These are phyloP conservation scores for Rhodocollybia butyracea DNA, from an alignment of 768 basidiomycete genomes.

Conservation along the genomic window DNA sequence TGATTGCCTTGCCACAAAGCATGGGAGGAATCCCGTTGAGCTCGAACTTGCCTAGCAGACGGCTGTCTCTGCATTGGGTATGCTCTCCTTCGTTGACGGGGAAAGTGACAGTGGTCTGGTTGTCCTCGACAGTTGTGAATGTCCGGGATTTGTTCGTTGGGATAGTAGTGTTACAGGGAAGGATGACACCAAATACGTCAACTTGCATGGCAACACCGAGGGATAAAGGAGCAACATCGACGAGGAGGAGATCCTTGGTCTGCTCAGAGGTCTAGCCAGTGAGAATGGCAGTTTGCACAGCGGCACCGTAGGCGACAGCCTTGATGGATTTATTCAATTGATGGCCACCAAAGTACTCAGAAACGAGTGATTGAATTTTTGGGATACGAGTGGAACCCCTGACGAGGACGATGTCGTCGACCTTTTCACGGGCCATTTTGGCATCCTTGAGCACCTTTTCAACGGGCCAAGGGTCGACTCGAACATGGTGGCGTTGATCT, in stretches of 20 bases:
- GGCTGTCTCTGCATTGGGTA: slow-evolving; percentile 99
- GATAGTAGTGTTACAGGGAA: slow-evolving; percentile 99
- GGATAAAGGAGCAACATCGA: slow-evolving; percentile 97
- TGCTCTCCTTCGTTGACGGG: slow-evolving; percentile 99
- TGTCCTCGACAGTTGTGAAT: slow-evolving; percentile 99
- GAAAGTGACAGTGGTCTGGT: slow-evolving; percentile 99
- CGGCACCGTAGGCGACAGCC: slow-evolving; percentile 99
- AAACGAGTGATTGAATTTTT: slow-evolving; percentile 96
- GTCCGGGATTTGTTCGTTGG: slow-evolving; percentile 98
- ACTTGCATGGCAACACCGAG: slow-evolving; percentile 99
- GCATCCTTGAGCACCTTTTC: slow-evolving; percentile 99
- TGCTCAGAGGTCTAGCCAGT: slow-evolving; percentile 99
- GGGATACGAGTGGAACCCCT: slow-evolving; percentile 99
- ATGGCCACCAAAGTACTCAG: slow-evolving; percentile 97
- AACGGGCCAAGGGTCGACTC: slow-evolving; percentile 96
- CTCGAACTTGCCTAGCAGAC: slow-evolving; percentile 99
- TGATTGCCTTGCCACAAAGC: slow-evolving; percentile 99
- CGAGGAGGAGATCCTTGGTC: slow-evolving; percentile 96
- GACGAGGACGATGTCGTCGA: slow-evolving; percentile 98
- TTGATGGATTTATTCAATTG: slow-evolving; percentile 99
- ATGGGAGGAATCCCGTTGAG: slow-evolving; percentile 98
- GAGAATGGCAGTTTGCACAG: slow-evolving; percentile 98
- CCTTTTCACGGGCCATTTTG: slow-evolving; percentile 95
- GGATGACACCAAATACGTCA: slow-evolving; percentile 99
- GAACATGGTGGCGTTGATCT: slow-evolving; percentile 94